Evolutionary conservation across 2,329 filamentous ascomycete species (phyloP), one percentile per base, ranked within the genome.

Genomic region (Penicillium sp.): DNA sequence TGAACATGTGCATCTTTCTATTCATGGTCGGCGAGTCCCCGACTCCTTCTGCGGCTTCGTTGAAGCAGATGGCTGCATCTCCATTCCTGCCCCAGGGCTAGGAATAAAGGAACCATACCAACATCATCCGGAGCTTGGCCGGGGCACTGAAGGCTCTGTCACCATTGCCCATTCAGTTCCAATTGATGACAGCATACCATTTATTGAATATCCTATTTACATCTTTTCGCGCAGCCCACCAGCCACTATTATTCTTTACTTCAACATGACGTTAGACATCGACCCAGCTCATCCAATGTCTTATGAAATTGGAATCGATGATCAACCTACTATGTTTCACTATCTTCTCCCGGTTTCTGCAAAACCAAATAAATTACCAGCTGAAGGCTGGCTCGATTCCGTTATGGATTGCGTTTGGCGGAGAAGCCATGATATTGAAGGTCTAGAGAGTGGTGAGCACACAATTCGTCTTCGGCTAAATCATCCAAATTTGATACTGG

Each of bases 161-260:
- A 44, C 50, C 4, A 33, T 53, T 30, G 33, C 18, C 6, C 12
- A 5, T 17, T 23, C 24, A 20, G 9, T 10, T 4, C 30, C 20
- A 7, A 10, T 21, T 4, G 39, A 17, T 3, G 27, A 7, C 2
- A 40, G 7, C 20, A 12, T 50, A 3, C 42, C 49, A 13, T 57
- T 55, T 29, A 75, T 88, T 7, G 79, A 84, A 56, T 89, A 87
- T 64, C 75, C 81, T 46, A 62, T 88, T 51, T 87, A 84, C 67
- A 75, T 84, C 10, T 87, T 85, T 71, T 82, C 79, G 36, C 76
- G 78, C 50, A 66, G 67, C 17, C 66, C 76, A 4, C 72, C 72
- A 6, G 52, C 64, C 7, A 73, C 69, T 23, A 57, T 77, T 1
- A 74, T 72, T 1, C 62, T 78, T 18, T 72, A 75, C 27, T 71